Evolutionary conservation across 768 basidiomycete species (phyloP).

Genomic region (Termitomyces heimii): DNA sequence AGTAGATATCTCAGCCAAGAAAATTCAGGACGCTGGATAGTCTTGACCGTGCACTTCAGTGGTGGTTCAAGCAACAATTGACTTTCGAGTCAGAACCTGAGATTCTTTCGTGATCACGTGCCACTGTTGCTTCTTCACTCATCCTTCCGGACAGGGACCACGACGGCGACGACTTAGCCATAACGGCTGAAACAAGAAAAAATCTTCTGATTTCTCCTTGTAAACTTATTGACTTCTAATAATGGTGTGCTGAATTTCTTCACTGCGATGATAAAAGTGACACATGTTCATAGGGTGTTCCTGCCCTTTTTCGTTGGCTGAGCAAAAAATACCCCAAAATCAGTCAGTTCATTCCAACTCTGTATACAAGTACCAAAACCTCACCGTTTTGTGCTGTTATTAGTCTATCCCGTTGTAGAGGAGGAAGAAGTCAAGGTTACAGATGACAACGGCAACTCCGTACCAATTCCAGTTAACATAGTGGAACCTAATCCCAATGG

Average conservation of each 20-base stretch:
- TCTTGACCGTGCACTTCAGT: neutral
- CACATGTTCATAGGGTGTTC: conserved; percentile 69
- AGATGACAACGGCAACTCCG: conserved; percentile 58
- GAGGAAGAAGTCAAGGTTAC: conserved; percentile 73
- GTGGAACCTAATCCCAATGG: conserved; percentile 88
- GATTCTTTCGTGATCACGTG: conserved; percentile 13
- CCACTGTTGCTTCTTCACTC: neutral
- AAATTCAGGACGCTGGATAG: neutral
- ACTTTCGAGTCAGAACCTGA: conserved; percentile 14
- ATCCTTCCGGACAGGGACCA: too few relatives aligned
- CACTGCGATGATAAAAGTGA: neutral
- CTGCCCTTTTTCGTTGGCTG: conserved; percentile 96
- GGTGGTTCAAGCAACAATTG: neutral
- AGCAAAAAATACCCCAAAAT: conserved; percentile 99
- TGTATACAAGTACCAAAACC: neutral
- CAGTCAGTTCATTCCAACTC: conserved; percentile 40
- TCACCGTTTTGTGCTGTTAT: neutral
- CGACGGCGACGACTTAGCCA: neutral
- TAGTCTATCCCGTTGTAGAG: conserved; percentile 77
- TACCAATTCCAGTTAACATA: conserved; percentile 76
- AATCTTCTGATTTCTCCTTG: neutral
- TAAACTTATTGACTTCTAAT: conserved; percentile 1
- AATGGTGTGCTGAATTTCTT: neutral
- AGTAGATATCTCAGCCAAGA: neutral
- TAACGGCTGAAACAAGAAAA: neutral